Evolutionary conservation across 768 basidiomycete genomes (phyloP), one percentile per base, ranked within the genome.

Genomic region (Polyporus arcularius): DNA sequence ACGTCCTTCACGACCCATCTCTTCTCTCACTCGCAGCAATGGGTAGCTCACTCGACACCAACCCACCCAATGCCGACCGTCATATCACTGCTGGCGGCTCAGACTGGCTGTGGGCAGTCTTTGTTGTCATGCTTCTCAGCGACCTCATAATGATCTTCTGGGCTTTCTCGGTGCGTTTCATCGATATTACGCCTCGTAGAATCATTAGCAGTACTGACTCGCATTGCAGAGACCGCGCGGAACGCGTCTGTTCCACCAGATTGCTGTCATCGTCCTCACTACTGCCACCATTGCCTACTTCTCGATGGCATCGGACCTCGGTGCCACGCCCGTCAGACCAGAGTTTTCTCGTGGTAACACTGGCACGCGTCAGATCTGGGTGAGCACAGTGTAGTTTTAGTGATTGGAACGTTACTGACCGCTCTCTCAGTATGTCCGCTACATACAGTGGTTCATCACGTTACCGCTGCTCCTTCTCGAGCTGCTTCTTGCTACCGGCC

Each of bases 391-490:
- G 4, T 47, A 0, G n/a, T 10, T 48, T 26, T 28, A 11, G 16
- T 31, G 4, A 4, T 32, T 2, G 10, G 15, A 43, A 7, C 60
- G 54, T 41, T 61, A 54, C 51, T 32, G 4, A 49, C 18, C 3
- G 28, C 16, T 54, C 10, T 16, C 39, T 1, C n/a, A 80, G 79
- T 86, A 74, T 64, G 82, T 78, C 1, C 76, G 81, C 41, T 85
- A 83, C 62, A 82, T 84, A 66, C 81, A 81, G 57, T 83, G 81
- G 82, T 78, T 81, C 58, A 81, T 84, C 75, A 83, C 79, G 50
- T 81, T 82, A 6, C 85, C 85, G 1, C 64, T 81, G 10, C 68
- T 85, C 12, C 72, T 86, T 4, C 75, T 85, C 47, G 68, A 73
- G 31, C 65, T 85, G 40, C 68, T 83, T 15, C 72, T 82, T 53